Percentiles rank a stretch among this genome's conserved stretches.
Conservation (phyloP, 305 asterid species). For the Solanum hybrid region DNA sequence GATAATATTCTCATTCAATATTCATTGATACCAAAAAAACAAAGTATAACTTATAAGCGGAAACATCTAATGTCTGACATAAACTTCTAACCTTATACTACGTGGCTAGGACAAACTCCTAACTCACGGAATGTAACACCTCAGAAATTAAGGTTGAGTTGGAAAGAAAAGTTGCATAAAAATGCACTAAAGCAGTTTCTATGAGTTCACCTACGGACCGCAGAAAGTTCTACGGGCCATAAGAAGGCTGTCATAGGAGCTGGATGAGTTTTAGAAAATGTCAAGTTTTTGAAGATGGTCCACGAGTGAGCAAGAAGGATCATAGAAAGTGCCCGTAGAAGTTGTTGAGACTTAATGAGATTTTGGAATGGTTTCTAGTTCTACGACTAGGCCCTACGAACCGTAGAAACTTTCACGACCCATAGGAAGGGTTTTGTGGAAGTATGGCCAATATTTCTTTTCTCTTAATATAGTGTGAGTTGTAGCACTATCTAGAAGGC, state of each 20-base stretch:
- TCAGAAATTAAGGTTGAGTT: neutral
- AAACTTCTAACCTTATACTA: neutral
- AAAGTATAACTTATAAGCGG: neutral
- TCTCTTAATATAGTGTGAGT: too few species aligned
- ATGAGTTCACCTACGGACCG: neutral
- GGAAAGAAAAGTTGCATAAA: neutral
- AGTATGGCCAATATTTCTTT: neutral
- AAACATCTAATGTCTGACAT: neutral
- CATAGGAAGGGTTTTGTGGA: neutral
- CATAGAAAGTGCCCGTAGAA: neutral
- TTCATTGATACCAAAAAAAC: neutral
- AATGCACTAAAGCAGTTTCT: neutral
- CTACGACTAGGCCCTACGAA: neutral
- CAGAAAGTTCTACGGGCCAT: neutral
- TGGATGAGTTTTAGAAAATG: neutral
- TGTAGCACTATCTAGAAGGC: too few species aligned
- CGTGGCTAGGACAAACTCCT: neutral
- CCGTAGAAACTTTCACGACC: neutral
- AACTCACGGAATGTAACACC: neutral
- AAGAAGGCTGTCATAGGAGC: neutral
- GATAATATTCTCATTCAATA: neutral
- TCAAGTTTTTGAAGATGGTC: neutral
- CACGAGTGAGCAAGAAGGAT: neutral
- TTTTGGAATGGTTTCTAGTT: neutral
- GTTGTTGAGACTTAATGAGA: neutral